Base-by-base conservation (phyloP, 2,329 filamentous ascomycete genomes). In the Graphium sp. region DNA sequence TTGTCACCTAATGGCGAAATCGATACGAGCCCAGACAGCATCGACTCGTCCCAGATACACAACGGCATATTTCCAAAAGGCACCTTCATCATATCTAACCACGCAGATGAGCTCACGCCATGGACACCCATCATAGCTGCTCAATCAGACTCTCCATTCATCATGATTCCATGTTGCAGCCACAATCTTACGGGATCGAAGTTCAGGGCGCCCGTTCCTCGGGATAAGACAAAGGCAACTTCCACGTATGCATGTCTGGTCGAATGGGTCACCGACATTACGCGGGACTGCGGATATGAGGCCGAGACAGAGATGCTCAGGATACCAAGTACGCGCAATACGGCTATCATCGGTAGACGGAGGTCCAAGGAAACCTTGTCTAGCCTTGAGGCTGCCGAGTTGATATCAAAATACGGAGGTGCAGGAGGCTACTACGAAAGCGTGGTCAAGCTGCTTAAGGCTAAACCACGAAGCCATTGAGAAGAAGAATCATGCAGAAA, bases 31-130 rank as follows among this genome's bases (percentile, higher is more conserved):
- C 34, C 38, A 33, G 28, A 33, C 18, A 28, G 18, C 25, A 32
- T 35, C 24, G 28, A 35, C 14, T 23, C 21, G 8, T 24, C 24
- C 7, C 23, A 34, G 5, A 45, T 60, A 11, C 62, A 71, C 41
- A 49, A 60, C 35, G 89, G 87, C 20, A 43, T 60, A 7, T 93
- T 95, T 43, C 61, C 70, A 0, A 47, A 50, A 11, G 71, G 72
- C 17, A 91, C 83, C 0, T 98, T 98, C 50, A 83, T 98, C 41
- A 78, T 98, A 37, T 92, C 84, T 27, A 98, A 98, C 45, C 89
- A 98, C 48, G 87, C 87, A 8, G 89, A 98, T 46, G 85, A 98
- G 53, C 65, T 98, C 10, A 98, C 89, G 0, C 72, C 82, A 1
- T 98, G 89, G 89, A 95, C 89, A 0, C 89, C 89, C 0, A 65